Percentiles rank a stretch among this genome's conserved stretches.
Conservation (phyloP, 31 red algal species). For the Porphyra umbilicalis region DNA sequence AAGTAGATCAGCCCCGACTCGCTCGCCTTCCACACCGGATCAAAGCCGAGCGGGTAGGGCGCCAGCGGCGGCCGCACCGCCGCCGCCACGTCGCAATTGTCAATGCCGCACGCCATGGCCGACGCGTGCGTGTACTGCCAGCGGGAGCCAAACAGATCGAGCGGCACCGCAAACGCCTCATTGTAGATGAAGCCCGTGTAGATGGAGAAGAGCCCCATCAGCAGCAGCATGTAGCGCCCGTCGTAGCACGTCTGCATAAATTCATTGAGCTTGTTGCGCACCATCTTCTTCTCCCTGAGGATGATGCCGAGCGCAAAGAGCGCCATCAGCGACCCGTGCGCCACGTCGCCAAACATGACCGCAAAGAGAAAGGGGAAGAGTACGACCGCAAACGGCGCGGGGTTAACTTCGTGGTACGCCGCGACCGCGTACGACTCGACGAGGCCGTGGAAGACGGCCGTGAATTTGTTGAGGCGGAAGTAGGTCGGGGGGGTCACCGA, state of each 20-base stretch:
- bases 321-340: conserved; percentile 88
- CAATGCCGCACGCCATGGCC: conserved; percentile 84
- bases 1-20: conserved; percentile 72
- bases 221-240: conserved; percentile 85
- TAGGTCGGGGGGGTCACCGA: conserved; percentile 67
- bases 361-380: conserved; percentile 97
- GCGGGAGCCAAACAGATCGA: conserved; percentile 83
- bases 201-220: conserved; percentile 97
- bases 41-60: conserved; percentile 91
- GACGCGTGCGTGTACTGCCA: conserved; percentile 70
- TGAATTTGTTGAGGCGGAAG: conserved; percentile 86
- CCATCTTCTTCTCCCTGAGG: conserved; percentile 57
- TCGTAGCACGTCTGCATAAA: conserved; percentile 83
- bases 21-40: conserved; percentile 83
- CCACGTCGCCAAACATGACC: conserved; percentile 97
- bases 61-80: conserved; percentile 42
- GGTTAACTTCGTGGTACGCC: conserved; percentile 89
- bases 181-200: conserved; percentile 97
- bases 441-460: conserved; percentile 81
- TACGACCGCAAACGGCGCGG: conserved; percentile 84
- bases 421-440: conserved; percentile 92
- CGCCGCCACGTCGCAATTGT: conserved; percentile 64
- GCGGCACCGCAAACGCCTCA: conserved; percentile 81
- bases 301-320: conserved; percentile 63
- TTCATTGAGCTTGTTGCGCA: conserved; percentile 61